A percentile compares a stretch with the other conserved stretches of the same genome.
Conservation (phyloP, 1,284 basidiomycete species). For the Rhodotorula sp. region DNA sequence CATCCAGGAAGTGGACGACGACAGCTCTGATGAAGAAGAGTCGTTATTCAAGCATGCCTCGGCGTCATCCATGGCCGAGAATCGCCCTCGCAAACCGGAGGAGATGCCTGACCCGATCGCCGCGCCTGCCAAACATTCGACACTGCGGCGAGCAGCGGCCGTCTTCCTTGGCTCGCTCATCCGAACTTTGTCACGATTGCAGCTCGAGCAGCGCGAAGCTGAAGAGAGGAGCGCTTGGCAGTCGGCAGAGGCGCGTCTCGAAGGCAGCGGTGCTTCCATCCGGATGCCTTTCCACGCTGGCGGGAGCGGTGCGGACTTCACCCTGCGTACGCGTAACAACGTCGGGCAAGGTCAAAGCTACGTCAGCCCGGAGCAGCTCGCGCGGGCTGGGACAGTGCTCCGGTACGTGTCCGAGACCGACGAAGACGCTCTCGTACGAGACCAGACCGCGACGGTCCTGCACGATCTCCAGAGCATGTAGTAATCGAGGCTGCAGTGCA, state of each 20-base stretch:
- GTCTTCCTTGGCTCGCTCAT: conserved; percentile 70
- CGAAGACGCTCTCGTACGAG: conserved; percentile 66
- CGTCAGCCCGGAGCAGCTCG: conserved; percentile 45
- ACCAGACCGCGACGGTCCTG: conserved; percentile 72
- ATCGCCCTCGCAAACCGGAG: conserved; percentile 17
- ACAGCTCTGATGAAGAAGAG: not conserved
- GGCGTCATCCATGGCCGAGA: not conserved
- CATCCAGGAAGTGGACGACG: conserved; percentile 15
- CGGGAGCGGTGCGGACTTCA: not conserved
- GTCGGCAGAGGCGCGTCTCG: not conserved
- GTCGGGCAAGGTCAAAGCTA: conserved; percentile 36
- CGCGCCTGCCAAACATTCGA: conserved; percentile 65
- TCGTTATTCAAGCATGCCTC: not conserved
- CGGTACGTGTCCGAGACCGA: conserved; percentile 71
- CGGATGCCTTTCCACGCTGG: conserved; percentile 34
- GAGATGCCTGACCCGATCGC: conserved; percentile 59
- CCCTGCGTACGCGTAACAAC: not conserved
- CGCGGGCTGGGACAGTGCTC: conserved; percentile 63
- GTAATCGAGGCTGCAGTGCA: not conserved
- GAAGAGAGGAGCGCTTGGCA: not conserved
- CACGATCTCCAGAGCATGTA: conserved; percentile 49
- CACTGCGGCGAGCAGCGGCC: conserved; percentile 74
- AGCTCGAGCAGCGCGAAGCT: not conserved
- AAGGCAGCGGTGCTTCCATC: not conserved
- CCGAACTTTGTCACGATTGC: conserved; percentile 8